These are phyloP conservation scores for Tuber umbilicatum DNA, from an alignment of 495 filamentous ascomycete genomes.

Conservation along the genomic window DNA sequence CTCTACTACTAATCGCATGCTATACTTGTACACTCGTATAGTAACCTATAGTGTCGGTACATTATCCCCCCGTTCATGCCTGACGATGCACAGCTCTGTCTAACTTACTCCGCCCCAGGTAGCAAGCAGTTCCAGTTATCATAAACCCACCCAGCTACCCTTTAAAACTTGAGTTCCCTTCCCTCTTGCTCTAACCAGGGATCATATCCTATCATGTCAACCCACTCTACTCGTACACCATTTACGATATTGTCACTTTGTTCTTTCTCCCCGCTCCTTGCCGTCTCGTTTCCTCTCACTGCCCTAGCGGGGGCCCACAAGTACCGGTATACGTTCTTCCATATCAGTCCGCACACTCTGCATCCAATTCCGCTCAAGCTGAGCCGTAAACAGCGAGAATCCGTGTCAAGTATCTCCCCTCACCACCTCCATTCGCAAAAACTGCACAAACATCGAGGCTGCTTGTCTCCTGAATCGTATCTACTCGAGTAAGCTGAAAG, in stretches of 20 bases:
- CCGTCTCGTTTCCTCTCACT: neutral
- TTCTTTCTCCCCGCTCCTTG: neutral
- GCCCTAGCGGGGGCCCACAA: neutral
- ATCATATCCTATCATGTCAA: conserved; percentile 4
- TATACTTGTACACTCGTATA: neutral
- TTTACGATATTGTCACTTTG: neutral
- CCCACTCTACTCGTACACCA: neutral
- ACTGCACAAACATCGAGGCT: neutral
- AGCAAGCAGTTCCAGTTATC: neutral
- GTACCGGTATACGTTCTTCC: neutral
- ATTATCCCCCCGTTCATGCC: neutral
- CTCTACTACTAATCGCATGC: neutral
- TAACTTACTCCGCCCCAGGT: neutral
- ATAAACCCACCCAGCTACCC: neutral
- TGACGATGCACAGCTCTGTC: neutral
- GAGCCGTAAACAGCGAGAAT: neutral
- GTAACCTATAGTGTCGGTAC: neutral
- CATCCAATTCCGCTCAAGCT: neutral
- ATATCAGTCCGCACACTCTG: neutral
- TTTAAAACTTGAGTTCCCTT: neutral
- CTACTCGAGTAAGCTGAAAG: neutral
- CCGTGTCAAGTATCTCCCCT: neutral
- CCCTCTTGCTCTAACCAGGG: neutral
- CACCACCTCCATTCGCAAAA: neutral
- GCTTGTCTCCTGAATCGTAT: neutral